Evolutionary conservation across 23 red algal genomes (phyloP).

Genomic region (Gracilaria caudata): DNA sequence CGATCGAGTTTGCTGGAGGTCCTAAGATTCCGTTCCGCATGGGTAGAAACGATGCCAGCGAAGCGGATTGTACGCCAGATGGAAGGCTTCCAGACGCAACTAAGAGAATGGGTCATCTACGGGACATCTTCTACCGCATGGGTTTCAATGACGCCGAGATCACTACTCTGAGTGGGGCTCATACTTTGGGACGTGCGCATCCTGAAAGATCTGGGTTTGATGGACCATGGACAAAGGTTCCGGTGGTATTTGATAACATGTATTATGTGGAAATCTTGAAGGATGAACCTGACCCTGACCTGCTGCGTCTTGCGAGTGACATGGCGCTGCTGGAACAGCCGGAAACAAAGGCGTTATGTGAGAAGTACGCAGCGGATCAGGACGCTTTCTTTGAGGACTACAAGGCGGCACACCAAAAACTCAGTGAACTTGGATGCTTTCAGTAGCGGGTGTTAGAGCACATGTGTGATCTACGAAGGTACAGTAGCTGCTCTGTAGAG

Average conservation of each 20-base stretch:
- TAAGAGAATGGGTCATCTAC: slow-evolving; percentile 80
- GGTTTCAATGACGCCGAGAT: slow-evolving; percentile 97
- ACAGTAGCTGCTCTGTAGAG: background rate
- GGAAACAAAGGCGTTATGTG: slow-evolving; percentile 74
- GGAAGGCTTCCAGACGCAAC: slow-evolving; percentile 88
- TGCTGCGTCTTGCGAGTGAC: slow-evolving; percentile 82
- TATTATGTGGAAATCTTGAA: slow-evolving; percentile 93
- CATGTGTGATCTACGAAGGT: too few relatives aligned
- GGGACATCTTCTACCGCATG: slow-evolving; percentile 94
- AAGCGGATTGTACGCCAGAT: slow-evolving; percentile 74
- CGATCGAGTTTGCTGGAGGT: slow-evolving; percentile 83
- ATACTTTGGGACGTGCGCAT: slow-evolving; percentile 92
- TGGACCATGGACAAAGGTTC: slow-evolving; percentile 88
- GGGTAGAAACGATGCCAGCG: slow-evolving; percentile 87
- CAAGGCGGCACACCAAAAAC: slow-evolving; percentile 83
- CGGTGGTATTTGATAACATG: slow-evolving; percentile 88
- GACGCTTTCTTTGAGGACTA: slow-evolving; percentile 94
- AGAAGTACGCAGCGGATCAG: slow-evolving; percentile 89
- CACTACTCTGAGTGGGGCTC: slow-evolving; percentile 84
- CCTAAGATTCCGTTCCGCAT: slow-evolving; percentile 91
- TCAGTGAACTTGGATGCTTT: slow-evolving; percentile 92
- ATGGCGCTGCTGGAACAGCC: slow-evolving; percentile 83
- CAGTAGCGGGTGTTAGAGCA: background rate
- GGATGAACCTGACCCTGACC: slow-evolving; percentile 86
- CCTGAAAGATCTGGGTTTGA: slow-evolving; percentile 81